Evolutionary conservation across 2,329 filamentous ascomycete genomes (phyloP).

Genomic region (Boeremia exigua): DNA sequence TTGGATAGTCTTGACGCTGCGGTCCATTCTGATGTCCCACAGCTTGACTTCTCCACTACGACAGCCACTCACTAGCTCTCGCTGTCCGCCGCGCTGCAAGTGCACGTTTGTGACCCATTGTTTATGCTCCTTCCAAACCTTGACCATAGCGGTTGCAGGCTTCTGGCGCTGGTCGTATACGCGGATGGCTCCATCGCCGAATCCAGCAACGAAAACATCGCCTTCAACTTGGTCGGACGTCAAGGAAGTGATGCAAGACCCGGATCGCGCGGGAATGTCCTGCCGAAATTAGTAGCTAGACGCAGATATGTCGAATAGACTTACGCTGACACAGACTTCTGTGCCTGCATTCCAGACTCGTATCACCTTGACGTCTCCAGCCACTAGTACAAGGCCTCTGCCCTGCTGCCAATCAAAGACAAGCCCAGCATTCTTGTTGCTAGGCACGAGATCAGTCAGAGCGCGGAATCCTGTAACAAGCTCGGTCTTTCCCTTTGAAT

Average conservation of each 20-base stretch:
- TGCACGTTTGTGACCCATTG: constrained; percentile 97
- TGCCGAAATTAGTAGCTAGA: constrained; percentile 33
- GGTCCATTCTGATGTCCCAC: constrained; percentile 93
- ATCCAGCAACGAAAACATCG: constrained; percentile 93
- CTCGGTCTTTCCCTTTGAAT: constrained; percentile 75
- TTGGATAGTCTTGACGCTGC: constrained; percentile 73
- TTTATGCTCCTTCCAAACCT: constrained; percentile 94
- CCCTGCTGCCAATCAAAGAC: constrained; percentile 99
- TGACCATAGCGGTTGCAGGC: constrained; percentile 89
- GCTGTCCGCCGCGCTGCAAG: constrained; percentile 92
- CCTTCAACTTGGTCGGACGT: constrained; percentile 98
- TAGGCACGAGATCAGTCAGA: constrained; percentile 89
- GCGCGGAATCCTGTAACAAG: constrained; percentile 91
- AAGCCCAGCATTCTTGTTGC: constrained; percentile 91
- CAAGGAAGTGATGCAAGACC: constrained; percentile 92
- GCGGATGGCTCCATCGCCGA: constrained; percentile 91
- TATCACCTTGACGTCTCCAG: constrained; percentile 93
- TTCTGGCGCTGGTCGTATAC: constrained; percentile 90
- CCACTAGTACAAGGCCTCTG: constrained; percentile 92
- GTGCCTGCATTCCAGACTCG: constrained; percentile 94
- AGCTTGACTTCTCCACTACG: constrained; percentile 92
- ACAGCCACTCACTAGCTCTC: constrained; percentile 89
- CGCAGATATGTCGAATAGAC: constrained; percentile 25
- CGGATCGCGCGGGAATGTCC: constrained; percentile 93
- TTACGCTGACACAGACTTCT: constrained; percentile 81